A percentile compares a stretch with the other conserved stretches of the same genome.
Conservation (phyloP, 306 rosid species). For the Cucumis hystrix region DNA sequence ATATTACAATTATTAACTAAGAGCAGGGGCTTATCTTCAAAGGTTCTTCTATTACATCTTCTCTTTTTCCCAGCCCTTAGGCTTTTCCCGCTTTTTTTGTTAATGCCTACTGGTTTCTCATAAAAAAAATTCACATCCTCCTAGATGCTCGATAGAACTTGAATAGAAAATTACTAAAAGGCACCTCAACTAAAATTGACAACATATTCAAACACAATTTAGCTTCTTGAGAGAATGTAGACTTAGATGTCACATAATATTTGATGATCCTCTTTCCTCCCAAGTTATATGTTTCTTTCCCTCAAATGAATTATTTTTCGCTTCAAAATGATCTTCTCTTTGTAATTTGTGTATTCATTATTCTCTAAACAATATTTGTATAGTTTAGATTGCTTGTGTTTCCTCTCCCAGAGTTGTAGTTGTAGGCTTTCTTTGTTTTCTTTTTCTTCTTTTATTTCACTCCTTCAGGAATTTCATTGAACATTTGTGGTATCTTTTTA, state of each 20-base stretch:
- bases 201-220: not conserved
- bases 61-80: not conserved
- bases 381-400: not conserved
- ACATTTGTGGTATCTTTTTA: not conserved
- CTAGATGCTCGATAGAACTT: not conserved
- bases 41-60: too few species aligned
- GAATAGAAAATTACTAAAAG: not conserved
- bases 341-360: not conserved
- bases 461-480: not conserved
- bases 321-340: not conserved
- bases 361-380: not conserved
- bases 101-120: not conserved
- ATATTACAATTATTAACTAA: too few species aligned
- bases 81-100: not conserved
- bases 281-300: not conserved
- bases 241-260: not conserved
- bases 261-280: not conserved
- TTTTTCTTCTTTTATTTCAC: not conserved
- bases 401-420: not conserved
- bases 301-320: not conserved
- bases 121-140: not conserved
- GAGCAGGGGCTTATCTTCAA: too few species aligned
- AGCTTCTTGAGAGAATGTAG: not conserved
- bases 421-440: not conserved
- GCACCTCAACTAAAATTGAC: not conserved